Base-by-base conservation (phyloP, 2,329 filamentous ascomycete genomes). In the Neonectria magnoliae region DNA sequence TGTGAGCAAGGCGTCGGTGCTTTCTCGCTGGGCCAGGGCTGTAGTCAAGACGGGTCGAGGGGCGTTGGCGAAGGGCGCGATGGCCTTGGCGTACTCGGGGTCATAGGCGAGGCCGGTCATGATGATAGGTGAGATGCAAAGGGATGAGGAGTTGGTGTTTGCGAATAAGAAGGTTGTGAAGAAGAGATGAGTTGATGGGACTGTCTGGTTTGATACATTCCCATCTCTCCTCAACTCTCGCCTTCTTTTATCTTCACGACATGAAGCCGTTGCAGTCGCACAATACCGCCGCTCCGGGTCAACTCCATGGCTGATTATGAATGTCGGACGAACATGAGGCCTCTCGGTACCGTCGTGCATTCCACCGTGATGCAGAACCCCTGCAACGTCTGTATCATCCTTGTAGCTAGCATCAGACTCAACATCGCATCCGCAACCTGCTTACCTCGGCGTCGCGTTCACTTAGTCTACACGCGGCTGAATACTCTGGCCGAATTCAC, bases 61-160 rank as follows among this genome's bases (percentile, higher is more conserved):
- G 42, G n/a, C 59, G 45, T 27, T 52, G 31, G 18, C 56, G 3
- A 72, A 52, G 2, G 62, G 62, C 25, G 48, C 66, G 13, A 72
- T 48, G 13, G 58, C 64, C 45, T 66, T 53, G 2, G 68, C 70
- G 18, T 71, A 72, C 20, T 69, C 70, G 9, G 55, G 9, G 14
- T 72, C 70, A 11, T 70, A 72, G 31, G 31, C 41, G 8, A 72
- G 52, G n/a, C 52, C 51, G 16, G 70, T 14, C 70, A 72, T 31
- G 13, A 16, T 41, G 45, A 14, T 22, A n/a, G 3, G 22, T 31
- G 25, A 25, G 25, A 25, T 10, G n/a, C 16, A 22, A 42, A 33
- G 18, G 16, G 7, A 27, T 1, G 38, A 18, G 38, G n/a, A 18
- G 38, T 41, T 18, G 38, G 5, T 16, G 13, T 13, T 5, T 36